phyloP scores from a whole-genome alignment of 768 basidiomycete genomes.

The Rhizopogon vulgaris region DNA sequence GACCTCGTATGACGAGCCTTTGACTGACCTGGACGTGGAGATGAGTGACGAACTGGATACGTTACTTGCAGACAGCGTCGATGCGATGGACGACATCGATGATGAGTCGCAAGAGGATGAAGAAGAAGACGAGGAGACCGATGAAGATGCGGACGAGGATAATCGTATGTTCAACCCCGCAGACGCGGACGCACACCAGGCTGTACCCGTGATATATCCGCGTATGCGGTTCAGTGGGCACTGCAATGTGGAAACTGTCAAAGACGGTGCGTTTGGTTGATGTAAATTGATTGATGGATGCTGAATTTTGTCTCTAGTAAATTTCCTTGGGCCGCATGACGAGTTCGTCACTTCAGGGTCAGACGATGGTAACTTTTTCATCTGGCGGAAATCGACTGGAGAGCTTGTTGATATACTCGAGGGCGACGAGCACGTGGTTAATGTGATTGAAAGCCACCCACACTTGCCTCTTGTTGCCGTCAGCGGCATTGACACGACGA shows the following conservation, averaged over 20 bases:
- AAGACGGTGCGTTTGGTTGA: slow-evolving; percentile 58
- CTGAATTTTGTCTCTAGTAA: slow-evolving; percentile 43
- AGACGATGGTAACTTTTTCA: slow-evolving; percentile 83
- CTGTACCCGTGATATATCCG: slow-evolving; percentile 56
- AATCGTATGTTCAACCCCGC: slow-evolving; percentile 20
- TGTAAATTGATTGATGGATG: not conserved
- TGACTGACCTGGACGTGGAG: not conserved
- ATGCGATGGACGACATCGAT: slow-evolving; percentile 19
- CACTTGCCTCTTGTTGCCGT: slow-evolving; percentile 76
- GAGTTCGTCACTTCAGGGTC: slow-evolving; percentile 80
- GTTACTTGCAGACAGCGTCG: slow-evolving; percentile 12
- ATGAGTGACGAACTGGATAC: slow-evolving; percentile 4
- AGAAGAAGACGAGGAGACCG: slow-evolving; percentile 24
- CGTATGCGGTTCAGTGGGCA: slow-evolving; percentile 60
- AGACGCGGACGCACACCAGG: slow-evolving; percentile 18
- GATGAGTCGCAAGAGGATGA: slow-evolving; percentile 22
- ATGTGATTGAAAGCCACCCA: slow-evolving; percentile 81
- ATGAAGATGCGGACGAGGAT: slow-evolving; percentile 29
- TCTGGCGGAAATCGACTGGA: slow-evolving; percentile 72
- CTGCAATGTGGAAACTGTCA: slow-evolving; percentile 77
- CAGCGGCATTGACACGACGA: slow-evolving; percentile 79
- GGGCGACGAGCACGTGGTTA: slow-evolving; percentile 77
- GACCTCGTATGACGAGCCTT: not conserved
- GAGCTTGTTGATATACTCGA: slow-evolving; percentile 71
- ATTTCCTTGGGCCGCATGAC: slow-evolving; percentile 74